Percentiles rank a stretch among this genome's conserved stretches.
Evolutionary conservation across 345 rosid genomes (phyloP).

Genomic region (Lagerstroemia speciosa): DNA sequence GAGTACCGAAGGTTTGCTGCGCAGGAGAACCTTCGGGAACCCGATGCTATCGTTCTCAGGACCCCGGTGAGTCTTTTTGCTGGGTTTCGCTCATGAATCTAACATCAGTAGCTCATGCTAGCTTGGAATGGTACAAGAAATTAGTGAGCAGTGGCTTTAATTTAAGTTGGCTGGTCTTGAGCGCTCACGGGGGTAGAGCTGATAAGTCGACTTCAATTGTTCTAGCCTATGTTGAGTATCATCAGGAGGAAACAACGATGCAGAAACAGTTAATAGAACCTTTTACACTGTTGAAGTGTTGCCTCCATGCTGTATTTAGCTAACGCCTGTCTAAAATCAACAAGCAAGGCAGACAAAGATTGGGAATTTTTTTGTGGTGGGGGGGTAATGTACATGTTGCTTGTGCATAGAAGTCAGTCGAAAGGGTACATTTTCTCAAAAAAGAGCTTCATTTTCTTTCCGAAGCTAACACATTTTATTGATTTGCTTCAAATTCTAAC

Average conservation of each 20-base stretch:
- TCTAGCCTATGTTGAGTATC: too few relatives aligned
- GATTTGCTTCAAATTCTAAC: not conserved
- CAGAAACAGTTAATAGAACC: too few relatives aligned
- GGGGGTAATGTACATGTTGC: not conserved
- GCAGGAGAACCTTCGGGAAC: not conserved
- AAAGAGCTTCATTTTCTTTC: not conserved
- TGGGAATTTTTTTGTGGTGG: not conserved
- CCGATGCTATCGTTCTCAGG: not conserved
- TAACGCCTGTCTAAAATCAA: not conserved
- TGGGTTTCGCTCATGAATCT: not conserved
- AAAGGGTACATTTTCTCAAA: not conserved
- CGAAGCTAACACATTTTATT: not conserved
- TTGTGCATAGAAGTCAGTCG: not conserved
- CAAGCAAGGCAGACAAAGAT: not conserved
- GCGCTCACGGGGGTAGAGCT: not conserved
- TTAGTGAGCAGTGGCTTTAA: too few relatives aligned
- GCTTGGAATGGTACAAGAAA: not conserved
- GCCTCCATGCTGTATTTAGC: too few relatives aligned
- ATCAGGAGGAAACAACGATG: too few relatives aligned
- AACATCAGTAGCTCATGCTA: not conserved
- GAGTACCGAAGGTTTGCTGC: slow-evolving; percentile 1
- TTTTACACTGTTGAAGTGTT: too few relatives aligned
- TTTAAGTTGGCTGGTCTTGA: not conserved
- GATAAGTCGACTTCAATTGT: too few relatives aligned
- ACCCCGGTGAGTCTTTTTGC: not conserved